These are phyloP conservation scores for Hericium rajendrae DNA, from an alignment of 768 basidiomycete genomes.

Conservation along the genomic window DNA sequence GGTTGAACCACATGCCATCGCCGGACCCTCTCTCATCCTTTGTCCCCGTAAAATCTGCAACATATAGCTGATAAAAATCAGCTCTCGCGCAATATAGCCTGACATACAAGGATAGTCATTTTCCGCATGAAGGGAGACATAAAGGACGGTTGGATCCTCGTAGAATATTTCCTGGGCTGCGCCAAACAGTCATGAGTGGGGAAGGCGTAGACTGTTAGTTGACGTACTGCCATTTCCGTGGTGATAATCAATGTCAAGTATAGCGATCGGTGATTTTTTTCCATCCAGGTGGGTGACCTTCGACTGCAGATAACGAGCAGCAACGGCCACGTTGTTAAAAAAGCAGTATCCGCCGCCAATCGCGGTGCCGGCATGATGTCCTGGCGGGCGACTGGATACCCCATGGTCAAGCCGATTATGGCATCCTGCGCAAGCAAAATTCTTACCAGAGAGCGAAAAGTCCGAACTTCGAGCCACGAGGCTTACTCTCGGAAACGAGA, in stretches of 20 bases:
- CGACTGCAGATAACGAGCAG: constrained; percentile 20
- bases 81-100: not conserved
- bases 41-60: constrained; percentile 23
- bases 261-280: constrained; percentile 11
- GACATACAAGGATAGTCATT: constrained; percentile 25
- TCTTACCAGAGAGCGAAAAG: constrained; percentile 19
- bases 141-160: constrained; percentile 21
- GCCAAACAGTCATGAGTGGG: not conserved
- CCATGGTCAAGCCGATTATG: not conserved
- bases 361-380: constrained; percentile 22
- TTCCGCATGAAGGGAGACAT: constrained; percentile 23
- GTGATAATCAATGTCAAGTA: constrained; percentile 29
- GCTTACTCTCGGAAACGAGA: not conserved
- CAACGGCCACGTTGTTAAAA: constrained; percentile 24
- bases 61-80: not conserved
- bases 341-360: constrained; percentile 28
- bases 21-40: constrained; percentile 18
- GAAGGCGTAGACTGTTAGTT: not conserved
- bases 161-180: constrained; percentile 25
- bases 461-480: not conserved
- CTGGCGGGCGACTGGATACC: constrained; percentile 20
- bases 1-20: constrained; percentile 16
- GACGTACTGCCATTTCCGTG: constrained; percentile 26
- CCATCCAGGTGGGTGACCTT: not conserved
- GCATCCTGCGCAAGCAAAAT: not conserved